Conservation (phyloP, 257 asterid genomes). For the Solanum pinnatisectum region DNA sequence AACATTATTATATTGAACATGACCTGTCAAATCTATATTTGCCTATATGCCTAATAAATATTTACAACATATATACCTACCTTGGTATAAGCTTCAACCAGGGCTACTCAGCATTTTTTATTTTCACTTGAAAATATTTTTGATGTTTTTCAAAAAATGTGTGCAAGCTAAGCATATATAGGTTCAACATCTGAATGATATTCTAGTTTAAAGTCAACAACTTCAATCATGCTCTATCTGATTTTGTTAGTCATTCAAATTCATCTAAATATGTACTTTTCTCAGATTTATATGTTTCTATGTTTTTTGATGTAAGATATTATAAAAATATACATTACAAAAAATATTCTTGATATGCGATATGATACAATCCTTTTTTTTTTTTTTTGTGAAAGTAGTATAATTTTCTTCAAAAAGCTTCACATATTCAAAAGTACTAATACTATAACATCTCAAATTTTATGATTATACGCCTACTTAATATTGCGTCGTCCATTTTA, state of each 20-base stretch:
- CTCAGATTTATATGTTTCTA: background rate
- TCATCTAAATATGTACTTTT: background rate
- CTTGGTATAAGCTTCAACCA: background rate
- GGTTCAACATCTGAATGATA: background rate
- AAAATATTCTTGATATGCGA: rapidly evolving
- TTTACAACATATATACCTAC: background rate
- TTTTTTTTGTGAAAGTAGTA: background rate
- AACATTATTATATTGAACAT: background rate
- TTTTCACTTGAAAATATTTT: background rate
- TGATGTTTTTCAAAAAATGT: background rate
- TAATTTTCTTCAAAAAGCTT: background rate
- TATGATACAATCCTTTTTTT: background rate
- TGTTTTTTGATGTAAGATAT: background rate
- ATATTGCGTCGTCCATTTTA: background rate
- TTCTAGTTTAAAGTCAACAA: conserved; percentile 15
- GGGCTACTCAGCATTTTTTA: background rate
- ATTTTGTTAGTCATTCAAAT: background rate
- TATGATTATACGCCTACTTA: background rate
- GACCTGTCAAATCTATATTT: background rate
- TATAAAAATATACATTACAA: background rate
- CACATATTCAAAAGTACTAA: background rate
- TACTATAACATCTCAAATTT: background rate
- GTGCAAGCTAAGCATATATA: background rate
- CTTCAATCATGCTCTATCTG: background rate
- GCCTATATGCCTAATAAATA: background rate